Evolutionary conservation across 1,284 basidiomycete species (phyloP).

Genomic region (Gymnopus androsaceus): DNA sequence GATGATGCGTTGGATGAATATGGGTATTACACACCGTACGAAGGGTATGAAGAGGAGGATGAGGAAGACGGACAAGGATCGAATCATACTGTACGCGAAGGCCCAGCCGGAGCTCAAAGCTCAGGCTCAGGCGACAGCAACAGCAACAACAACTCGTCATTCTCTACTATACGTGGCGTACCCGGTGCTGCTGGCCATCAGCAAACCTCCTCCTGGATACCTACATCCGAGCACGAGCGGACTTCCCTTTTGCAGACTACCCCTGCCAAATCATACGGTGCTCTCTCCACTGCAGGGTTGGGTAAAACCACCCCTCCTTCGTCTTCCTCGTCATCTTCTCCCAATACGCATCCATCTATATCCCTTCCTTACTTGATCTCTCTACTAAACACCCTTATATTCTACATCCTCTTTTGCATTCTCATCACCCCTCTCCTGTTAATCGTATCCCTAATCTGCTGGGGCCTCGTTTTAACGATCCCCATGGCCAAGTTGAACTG

Average conservation of each 20-base stretch:
- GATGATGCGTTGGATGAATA: slow-evolving; percentile 46
- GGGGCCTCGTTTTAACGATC: slow-evolving; percentile 91
- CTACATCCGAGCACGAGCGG: slow-evolving; percentile 38
- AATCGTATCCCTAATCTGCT: slow-evolving; percentile 85
- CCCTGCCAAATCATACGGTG: slow-evolving; percentile 65
- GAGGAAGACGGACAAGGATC: slow-evolving; percentile 20
- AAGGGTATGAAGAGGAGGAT: slow-evolving; percentile 26
- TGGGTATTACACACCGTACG: slow-evolving; percentile 36
- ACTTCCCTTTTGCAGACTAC: slow-evolving; percentile 40
- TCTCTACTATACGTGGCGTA: slow-evolving; percentile 18
- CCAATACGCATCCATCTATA: too few species aligned
- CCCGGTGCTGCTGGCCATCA: slow-evolving; percentile 25
- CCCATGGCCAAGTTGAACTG: slow-evolving; percentile 98
- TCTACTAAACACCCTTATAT: slow-evolving; percentile 22
- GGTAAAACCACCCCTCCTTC: too few species aligned
- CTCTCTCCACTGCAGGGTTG: slow-evolving; percentile 44
- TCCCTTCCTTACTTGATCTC: too few species aligned
- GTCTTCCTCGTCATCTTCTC: neutral
- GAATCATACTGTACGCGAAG: slow-evolving; percentile 33
- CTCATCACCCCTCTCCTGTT: slow-evolving; percentile 87
- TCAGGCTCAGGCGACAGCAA: too few species aligned
- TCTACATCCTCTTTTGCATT: slow-evolving; percentile 36
- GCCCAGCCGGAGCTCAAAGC: too few species aligned
- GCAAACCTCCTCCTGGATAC: slow-evolving; percentile 34
- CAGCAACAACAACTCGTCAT: too few species aligned